Conservation (phyloP, 495 filamentous ascomycete species). For the Xylaria curta region DNA sequence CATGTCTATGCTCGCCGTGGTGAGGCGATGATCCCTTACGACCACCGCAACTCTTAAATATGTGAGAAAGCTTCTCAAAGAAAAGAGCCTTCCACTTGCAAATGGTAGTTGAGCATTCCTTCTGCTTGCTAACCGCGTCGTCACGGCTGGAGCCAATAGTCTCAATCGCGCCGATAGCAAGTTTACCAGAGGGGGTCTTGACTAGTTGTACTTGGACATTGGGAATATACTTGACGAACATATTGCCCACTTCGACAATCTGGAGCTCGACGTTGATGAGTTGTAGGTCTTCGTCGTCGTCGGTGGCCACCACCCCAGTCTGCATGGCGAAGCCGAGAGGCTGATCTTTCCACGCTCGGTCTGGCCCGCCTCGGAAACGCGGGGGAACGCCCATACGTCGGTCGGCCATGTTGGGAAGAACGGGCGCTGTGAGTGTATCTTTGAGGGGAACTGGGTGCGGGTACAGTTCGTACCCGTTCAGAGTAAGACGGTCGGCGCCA, state of each 20-base stretch:
- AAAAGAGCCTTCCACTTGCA: constrained; percentile 55
- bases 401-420: constrained; percentile 27
- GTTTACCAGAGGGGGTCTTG: constrained; percentile 47
- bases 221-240: constrained; percentile 54
- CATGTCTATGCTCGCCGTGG: constrained; percentile 20
- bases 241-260: constrained; percentile 56
- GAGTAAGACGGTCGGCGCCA: constrained; percentile 43
- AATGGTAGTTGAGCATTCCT: constrained; percentile 52
- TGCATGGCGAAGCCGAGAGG: constrained; percentile 49
- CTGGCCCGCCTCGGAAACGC: constrained; percentile 27
- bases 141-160: constrained; percentile 31
- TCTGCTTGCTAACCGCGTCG: constrained; percentile 36
- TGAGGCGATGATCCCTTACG: constrained; percentile 9
- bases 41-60: constrained; percentile 40
- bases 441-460: constrained; percentile 44
- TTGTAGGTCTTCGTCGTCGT: constrained; percentile 44
- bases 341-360: constrained; percentile 30
- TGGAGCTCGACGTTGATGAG: constrained; percentile 53
- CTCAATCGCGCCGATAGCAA: constrained; percentile 50
- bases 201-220: constrained; percentile 52
- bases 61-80: constrained; percentile 44
- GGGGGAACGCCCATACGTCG: constrained; percentile 30
- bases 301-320: constrained; percentile 34
- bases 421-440: constrained; percentile 38
- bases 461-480: constrained; percentile 55